Evolutionary conservation across 2,329 filamentous ascomycete species (phyloP).

Genomic region (Aspergillus costaricaensis): DNA sequence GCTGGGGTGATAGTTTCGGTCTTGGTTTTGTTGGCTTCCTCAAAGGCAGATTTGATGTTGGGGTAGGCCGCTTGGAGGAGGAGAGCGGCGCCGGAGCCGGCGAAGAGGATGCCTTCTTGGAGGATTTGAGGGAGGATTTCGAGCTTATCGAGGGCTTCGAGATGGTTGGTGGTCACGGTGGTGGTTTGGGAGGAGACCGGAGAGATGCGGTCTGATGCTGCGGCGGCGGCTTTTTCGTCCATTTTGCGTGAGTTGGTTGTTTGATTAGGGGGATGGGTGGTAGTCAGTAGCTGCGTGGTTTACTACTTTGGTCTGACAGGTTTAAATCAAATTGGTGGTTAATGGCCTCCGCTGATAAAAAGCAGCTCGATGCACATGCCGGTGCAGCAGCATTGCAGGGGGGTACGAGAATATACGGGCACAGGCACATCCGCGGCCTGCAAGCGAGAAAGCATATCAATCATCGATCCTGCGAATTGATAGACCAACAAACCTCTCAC

Average conservation of each 20-base stretch:
- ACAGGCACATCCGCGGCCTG: too few species aligned
- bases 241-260: neutral
- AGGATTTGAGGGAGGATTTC: slow-evolving; percentile 40
- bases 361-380: neutral
- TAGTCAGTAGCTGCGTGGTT: neutral
- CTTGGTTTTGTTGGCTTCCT: slow-evolving; percentile 20
- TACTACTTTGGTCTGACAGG: neutral
- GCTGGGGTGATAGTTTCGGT: slow-evolving; percentile 20
- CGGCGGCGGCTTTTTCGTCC: slow-evolving; percentile 12
- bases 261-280: neutral
- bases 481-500: neutral
- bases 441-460: neutral
- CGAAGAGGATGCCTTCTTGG: slow-evolving; percentile 38
- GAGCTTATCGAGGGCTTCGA: slow-evolving; percentile 35
- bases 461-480: neutral
- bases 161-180: slow-evolving; percentile 22
- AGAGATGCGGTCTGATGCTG: slow-evolving; percentile 10
- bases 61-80: slow-evolving; percentile 38
- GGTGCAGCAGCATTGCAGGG: too few species aligned
- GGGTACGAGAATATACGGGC: too few species aligned
- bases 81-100: slow-evolving; percentile 37
- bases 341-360: neutral
- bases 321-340: neutral
- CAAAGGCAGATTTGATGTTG: slow-evolving; percentile 13
- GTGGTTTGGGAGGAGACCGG: slow-evolving; percentile 18